Base-by-base conservation (phyloP, 164 flowering plant genomes). In the Vitis labrusca region DNA sequence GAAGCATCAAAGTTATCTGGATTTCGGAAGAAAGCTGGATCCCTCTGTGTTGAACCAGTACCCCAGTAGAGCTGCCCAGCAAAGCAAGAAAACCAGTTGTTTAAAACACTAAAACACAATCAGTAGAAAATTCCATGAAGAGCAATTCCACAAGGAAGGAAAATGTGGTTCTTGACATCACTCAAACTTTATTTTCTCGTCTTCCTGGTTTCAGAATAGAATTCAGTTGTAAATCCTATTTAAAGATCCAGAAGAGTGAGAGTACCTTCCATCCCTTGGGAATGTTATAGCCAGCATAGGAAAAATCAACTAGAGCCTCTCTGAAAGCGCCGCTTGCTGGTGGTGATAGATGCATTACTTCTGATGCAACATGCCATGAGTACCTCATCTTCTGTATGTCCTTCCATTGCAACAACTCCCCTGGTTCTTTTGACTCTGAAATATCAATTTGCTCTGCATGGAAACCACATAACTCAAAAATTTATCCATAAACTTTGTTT, bases 251-350 rank as follows among this genome's bases (percentile, higher is more conserved):
- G 30, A 4, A 55, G 2, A 17, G 1, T 9, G 13, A 51, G 62
- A 15, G 11, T 61, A 78, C 82, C 82, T 76, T 79, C 69, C 74
- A 79, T 32, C 82, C 82, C 53, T 76, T 79, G n/a, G 82, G 82
- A 32, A 79, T 76, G 57, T 67, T 50, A 37, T 70, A 79, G 6
- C 79, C 79, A 7, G 15, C 75, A 55, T 67, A 76, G 13, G 51
- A 61, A n/a, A 76, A 51, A 23, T 23, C 27, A 23, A 23, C 2
- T 23, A 23, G 27, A 23, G 27, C 27, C 27, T 23, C 27, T 23
- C 27, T 23, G 27, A 23, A 23, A 23, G 27, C 2, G 27, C 27
- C 27, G 2, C 27, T 23, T 23, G 27, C 27, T 23, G 27, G 27
- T 23, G 27, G 27, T 23, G 2, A 23, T 23, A 23, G 27, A 23